Conservation (phyloP, 1,284 basidiomycete genomes). For the Anthracocystis setariae region DNA sequence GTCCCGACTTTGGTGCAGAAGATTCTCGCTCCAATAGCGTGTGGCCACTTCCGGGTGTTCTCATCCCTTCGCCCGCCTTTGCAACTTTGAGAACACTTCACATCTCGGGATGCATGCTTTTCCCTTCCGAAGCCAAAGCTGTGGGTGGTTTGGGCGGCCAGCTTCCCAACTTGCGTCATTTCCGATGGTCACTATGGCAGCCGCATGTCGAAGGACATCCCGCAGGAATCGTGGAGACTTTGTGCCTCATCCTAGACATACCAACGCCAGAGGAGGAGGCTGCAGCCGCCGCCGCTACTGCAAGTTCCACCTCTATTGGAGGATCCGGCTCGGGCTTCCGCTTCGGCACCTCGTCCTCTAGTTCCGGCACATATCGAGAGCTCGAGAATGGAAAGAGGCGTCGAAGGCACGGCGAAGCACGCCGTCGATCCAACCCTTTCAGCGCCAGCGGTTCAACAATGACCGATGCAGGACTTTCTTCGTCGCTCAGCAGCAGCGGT, state of each 20-base stretch:
- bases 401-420: conserved; percentile 32
- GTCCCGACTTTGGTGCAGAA: conserved; percentile 21
- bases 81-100: conserved; percentile 46
- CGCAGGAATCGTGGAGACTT: conserved; percentile 44
- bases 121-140: conserved; percentile 45
- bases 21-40: conserved; percentile 40
- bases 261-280: conserved; percentile 45
- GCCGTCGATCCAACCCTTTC: conserved; percentile 40
- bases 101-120: conserved; percentile 58
- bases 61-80: conserved; percentile 45
- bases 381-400: conserved; percentile 35
- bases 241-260: conserved; percentile 48
- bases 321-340: conserved; percentile 33
- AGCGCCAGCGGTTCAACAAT: conserved; percentile 23
- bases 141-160: conserved; percentile 48
- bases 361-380: conserved; percentile 45
- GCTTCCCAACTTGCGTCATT: conserved; percentile 47
- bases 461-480: conserved; percentile 35
- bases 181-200: conserved; percentile 54
- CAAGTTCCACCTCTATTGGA: conserved; percentile 18
- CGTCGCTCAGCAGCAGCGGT: conserved; percentile 24
- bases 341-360: conserved; percentile 33
- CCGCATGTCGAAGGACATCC: conserved; percentile 53
- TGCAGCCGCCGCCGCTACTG: conserved; percentile 27
- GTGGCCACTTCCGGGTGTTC: conserved; percentile 42